A percentile compares a stretch with the other conserved stretches of the same genome.
Evolutionary conservation across 148 eudicot genomes (phyloP).

Genomic region (Silene conica): DNA sequence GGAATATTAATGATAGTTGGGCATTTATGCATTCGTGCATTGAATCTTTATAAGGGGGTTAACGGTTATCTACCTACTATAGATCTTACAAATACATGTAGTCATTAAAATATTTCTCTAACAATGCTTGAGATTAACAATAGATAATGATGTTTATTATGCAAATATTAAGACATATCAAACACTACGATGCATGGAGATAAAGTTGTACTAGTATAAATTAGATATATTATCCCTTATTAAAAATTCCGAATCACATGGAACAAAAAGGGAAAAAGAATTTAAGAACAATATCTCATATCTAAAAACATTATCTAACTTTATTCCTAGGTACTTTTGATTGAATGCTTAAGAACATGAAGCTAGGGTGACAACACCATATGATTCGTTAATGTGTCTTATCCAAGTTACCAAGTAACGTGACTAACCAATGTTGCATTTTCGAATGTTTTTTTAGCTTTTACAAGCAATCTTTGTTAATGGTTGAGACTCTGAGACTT

Average conservation of each 20-base stretch:
- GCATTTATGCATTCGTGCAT: too few species aligned
- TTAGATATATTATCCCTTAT: neutral
- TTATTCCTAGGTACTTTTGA: constrained; percentile 14
- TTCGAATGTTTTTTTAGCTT: constrained; percentile 7
- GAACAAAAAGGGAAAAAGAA: neutral
- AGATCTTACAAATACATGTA: too few species aligned
- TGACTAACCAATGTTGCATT: neutral
- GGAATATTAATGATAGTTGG: too few species aligned
- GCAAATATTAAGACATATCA: constrained; percentile 6
- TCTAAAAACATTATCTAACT: constrained; percentile 9
- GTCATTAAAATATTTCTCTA: too few species aligned
- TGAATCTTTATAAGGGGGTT: too few species aligned
- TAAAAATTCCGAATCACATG: constrained; percentile 2
- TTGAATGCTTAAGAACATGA: constrained; percentile 8
- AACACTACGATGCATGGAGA: constrained; percentile 2
- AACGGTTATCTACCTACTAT: too few species aligned
- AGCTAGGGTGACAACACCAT: constrained; percentile 6
- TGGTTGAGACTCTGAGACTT: neutral
- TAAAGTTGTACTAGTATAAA: neutral
- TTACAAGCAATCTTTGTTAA: neutral
- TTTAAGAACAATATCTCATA: constrained; percentile 18
- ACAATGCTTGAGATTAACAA: too few species aligned
- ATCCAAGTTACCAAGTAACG: neutral
- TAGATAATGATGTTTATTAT: neutral
- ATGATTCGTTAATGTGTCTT: constrained; percentile 18